These are phyloP conservation scores for Claviceps maximensis DNA, from an alignment of 2,329 filamentous ascomycete genomes.

Conservation along the genomic window DNA sequence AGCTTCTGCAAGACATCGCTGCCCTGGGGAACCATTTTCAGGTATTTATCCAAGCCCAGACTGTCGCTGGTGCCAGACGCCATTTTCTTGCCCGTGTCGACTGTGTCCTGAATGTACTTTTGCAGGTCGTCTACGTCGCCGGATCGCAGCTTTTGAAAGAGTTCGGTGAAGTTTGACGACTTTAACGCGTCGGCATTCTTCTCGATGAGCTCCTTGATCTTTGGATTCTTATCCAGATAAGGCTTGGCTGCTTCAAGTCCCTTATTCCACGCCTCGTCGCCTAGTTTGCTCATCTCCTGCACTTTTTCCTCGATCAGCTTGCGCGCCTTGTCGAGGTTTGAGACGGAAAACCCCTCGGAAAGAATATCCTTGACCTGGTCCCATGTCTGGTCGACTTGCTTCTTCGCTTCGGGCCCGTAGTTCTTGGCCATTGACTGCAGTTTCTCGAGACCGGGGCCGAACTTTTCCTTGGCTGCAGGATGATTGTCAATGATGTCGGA, in stretches of 20 bases:
- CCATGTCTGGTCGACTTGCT: constrained; percentile 62
- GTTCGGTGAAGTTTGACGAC: constrained; percentile 49
- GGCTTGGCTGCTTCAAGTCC: constrained; percentile 58
- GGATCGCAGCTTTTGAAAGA: constrained; percentile 49
- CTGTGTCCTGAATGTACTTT: constrained; percentile 20
- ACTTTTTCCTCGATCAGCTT: constrained; percentile 57
- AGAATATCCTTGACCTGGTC: constrained; percentile 50
- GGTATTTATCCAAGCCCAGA: constrained; percentile 44
- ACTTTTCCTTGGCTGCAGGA: constrained; percentile 57
- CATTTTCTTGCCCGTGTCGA: constrained; percentile 32
- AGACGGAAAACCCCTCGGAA: constrained; percentile 43
- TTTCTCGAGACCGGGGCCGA: constrained; percentile 54
- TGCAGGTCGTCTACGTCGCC: constrained; percentile 39
- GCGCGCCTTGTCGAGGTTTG: constrained; percentile 40
- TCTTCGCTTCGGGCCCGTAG: constrained; percentile 64
- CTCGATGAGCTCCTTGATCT: constrained; percentile 59
- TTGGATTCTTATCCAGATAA: constrained; percentile 61
- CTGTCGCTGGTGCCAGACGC: constrained; percentile 16
- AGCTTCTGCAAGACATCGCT: constrained; percentile 53
- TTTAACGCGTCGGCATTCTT: constrained; percentile 56
- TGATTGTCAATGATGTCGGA: constrained; percentile 59
- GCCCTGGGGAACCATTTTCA: constrained; percentile 52
- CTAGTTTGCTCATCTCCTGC: constrained; percentile 51
- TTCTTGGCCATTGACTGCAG: constrained; percentile 56
- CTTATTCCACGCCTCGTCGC: constrained; percentile 61